Base-by-base conservation (phyloP, 441 rosid species). In the Breynia disticha region DNA sequence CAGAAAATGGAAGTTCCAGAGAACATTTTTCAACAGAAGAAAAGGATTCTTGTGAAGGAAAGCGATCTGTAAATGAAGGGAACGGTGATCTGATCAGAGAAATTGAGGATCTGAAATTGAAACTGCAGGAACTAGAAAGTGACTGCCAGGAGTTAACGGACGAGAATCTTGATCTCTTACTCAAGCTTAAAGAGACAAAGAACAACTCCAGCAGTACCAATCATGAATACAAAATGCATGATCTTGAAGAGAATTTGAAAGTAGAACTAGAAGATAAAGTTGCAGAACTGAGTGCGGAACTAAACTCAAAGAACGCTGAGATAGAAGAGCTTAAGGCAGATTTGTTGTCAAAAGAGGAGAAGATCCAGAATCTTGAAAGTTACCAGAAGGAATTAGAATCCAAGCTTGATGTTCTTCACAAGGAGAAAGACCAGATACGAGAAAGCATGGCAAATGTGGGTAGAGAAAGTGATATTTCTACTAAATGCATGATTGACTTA, bases 121-220 rank as follows among this genome's bases (percentile, higher is more conserved):
- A 79, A 56, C 65, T 79, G 59, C 79, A 65, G 64, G 89, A 79
- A 62, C 69, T 77, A 35, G 86, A 79, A 63, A 63, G 62, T 38
- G 89, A 82, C 50, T 82, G 85, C 60, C 68, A 70, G 50, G 89
- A 82, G 77, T 68, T 79, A 57, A 82, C 89, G 16, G 78, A 82
- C 15, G 89, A 82, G 69, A 82, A 82, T 53, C 69, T 82, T 46
- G 74, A 72, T 55, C 76, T 79, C 43, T 65, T 82, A 38, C 44
- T 70, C 65, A 70, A 65, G 71, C 63, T 77, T 2, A 74, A 82
- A 73, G 78, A 74, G 48, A 60, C 52, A 42, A 74, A 56, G 58
- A 55, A 42, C 28, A 58, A 48, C 35, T 59, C 71, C 21, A 19
- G 7, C 44, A 41, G 4, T 41, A 11, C 44, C 10, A 11, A 62